Conservation (phyloP, 176 grass and related monocot species). For the Carex myosuroides region DNA sequence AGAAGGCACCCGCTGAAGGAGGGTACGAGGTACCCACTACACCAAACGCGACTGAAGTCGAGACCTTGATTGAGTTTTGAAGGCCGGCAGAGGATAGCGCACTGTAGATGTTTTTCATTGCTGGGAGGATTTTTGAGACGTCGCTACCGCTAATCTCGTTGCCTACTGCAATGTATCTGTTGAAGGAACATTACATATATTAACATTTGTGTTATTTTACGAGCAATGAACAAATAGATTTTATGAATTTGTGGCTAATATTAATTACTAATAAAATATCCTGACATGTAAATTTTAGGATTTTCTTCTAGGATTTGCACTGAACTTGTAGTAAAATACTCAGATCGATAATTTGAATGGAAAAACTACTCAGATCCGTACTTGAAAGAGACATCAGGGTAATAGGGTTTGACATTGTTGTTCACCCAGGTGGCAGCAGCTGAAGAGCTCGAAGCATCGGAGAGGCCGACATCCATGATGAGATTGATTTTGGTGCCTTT, state of each 20-base stretch:
- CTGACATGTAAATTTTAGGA: not conserved
- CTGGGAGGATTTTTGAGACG: slow-evolving; percentile 36
- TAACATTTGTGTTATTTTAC: not conserved
- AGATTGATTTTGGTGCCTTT: slow-evolving; percentile 29
- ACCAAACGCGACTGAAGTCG: slow-evolving; percentile 49
- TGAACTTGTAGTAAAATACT: not conserved
- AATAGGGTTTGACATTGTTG: slow-evolving; percentile 24
- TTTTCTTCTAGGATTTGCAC: not conserved
- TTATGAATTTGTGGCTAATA: too few species aligned
- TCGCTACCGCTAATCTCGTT: slow-evolving; percentile 34
- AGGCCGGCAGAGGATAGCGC: slow-evolving; percentile 36
- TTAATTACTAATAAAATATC: not conserved
- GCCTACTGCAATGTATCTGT: slow-evolving; percentile 43
- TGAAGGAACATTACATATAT: not conserved
- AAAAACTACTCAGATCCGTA: not conserved
- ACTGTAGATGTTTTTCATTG: slow-evolving; percentile 45
- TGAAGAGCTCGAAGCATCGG: slow-evolving; percentile 19
- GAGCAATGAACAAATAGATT: too few species aligned
- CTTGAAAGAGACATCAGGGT: slow-evolving; percentile 23
- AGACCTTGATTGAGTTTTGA: slow-evolving; percentile 37
- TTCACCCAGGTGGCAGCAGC: slow-evolving; percentile 28
- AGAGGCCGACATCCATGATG: slow-evolving; percentile 34
- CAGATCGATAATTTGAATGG: too few species aligned
- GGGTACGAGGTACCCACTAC: slow-evolving; percentile 54
- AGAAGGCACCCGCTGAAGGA: slow-evolving; percentile 37